Conservation (phyloP, 2,329 filamentous ascomycete genomes). For the Fusarium sp. region DNA sequence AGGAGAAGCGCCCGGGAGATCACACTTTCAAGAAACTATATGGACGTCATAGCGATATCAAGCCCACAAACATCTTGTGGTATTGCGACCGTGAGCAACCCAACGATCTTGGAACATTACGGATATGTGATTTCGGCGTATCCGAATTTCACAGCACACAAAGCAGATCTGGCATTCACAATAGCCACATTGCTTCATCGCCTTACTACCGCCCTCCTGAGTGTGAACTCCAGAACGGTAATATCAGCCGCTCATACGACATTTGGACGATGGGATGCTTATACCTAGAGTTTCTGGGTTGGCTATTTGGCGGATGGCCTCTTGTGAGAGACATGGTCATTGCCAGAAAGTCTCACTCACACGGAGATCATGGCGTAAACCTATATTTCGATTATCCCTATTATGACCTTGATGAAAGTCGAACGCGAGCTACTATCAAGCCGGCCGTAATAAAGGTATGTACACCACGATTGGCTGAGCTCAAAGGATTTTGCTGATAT, state of each 20-base stretch:
- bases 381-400: slow-evolving; percentile 1
- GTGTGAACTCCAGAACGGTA: slow-evolving; percentile 1
- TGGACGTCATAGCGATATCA: slow-evolving; percentile 26
- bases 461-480: background rate
- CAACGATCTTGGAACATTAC: background rate
- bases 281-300: slow-evolving; percentile 23
- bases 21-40: background rate
- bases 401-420: background rate
- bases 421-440: background rate
- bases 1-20: background rate
- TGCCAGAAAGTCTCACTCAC: background rate
- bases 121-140: slow-evolving; percentile 20
- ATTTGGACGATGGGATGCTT: slow-evolving; percentile 33
- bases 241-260: slow-evolving; percentile 15
- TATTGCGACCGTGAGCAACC: background rate
- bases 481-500: background rate
- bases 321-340: slow-evolving; percentile 41
- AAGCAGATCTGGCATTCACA: slow-evolving; percentile 3
- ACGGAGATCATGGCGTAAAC: background rate
- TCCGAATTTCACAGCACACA: slow-evolving; percentile 1
- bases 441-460: slow-evolving; percentile 1
- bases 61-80: slow-evolving; percentile 25
- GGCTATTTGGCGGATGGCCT: slow-evolving; percentile 18
- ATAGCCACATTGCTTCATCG: slow-evolving; percentile 3
- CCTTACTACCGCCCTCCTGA: slow-evolving; percentile 24